These are phyloP conservation scores for Peribolospora kevripleyi DNA, from an alignment of 768 basidiomycete genomes.

Conservation along the genomic window DNA sequence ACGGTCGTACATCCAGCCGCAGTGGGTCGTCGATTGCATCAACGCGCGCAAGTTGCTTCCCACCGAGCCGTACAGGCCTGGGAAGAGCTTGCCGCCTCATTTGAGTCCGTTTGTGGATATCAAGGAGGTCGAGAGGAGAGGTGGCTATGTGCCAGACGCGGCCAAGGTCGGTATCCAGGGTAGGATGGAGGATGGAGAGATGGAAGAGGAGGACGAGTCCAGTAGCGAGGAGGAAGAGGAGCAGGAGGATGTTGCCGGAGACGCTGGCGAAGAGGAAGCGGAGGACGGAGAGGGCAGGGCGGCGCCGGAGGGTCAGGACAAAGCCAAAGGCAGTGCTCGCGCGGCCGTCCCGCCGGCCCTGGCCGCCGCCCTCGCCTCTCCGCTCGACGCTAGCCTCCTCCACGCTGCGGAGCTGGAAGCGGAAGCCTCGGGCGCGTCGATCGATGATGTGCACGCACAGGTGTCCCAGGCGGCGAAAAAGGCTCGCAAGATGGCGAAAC, in stretches of 20 bases:
- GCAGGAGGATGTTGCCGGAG: conserved; percentile 14
- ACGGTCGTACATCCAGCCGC: conserved; percentile 80
- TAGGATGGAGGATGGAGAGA: conserved; percentile 19
- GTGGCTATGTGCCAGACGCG: conserved; percentile 27
- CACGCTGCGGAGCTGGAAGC: conserved; percentile 78
- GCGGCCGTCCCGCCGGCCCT: conserved; percentile 18
- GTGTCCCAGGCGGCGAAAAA: no score
- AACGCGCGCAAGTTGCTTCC: conserved; percentile 64
- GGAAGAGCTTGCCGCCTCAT: conserved; percentile 71
- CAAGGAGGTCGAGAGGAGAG: conserved; percentile 21
- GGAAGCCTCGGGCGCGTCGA: conserved; percentile 23
- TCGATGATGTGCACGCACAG: no score
- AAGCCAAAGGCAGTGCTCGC: conserved; percentile 13
- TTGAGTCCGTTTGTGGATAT: conserved; percentile 78
- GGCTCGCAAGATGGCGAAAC: conserved; percentile 1
- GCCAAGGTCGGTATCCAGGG: conserved; percentile 32
- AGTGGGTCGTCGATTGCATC: conserved; percentile 92
- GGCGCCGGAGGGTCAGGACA: conserved; percentile 1
- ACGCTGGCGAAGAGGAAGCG: conserved; percentile 16
- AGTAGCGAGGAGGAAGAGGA: conserved; percentile 15
- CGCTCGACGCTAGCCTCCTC: conserved; percentile 40
- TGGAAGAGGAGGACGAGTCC: conserved; percentile 18
- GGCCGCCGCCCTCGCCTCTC: conserved; percentile 20
- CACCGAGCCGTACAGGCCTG: conserved; percentile 66
- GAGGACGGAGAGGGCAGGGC: conserved; percentile 3